Percentiles rank a stretch among this genome's conserved stretches.
phyloP scores from a whole-genome alignment of 306 rosid species.

The Pyrus pyrifolia region DNA sequence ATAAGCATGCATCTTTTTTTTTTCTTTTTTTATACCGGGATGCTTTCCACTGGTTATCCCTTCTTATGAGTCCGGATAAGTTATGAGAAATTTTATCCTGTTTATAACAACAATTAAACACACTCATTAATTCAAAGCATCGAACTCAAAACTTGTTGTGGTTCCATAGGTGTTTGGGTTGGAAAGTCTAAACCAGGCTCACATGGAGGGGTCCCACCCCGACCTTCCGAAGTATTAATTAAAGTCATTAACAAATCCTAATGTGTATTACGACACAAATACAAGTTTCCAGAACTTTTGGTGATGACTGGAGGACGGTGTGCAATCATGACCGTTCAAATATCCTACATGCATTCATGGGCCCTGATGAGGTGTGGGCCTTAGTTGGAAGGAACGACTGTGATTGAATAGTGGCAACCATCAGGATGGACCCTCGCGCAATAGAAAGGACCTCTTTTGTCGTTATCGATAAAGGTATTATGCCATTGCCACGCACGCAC shows the following conservation, averaged over 20 bases:
- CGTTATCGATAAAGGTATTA: background rate
- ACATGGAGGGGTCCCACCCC: slow-evolving; percentile 15
- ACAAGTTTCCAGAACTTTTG: background rate
- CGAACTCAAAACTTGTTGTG: no score
- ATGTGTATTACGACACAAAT: background rate
- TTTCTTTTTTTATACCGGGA: accelerated
- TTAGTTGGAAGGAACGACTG: background rate
- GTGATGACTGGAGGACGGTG: background rate
- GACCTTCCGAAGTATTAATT: background rate
- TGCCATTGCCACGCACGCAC: background rate
- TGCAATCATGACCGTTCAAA: background rate
- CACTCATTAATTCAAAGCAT: accelerated
- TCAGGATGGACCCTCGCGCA: background rate
- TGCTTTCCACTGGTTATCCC: no score
- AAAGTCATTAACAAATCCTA: background rate
- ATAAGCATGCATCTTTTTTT: background rate
- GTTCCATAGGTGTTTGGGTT: background rate
- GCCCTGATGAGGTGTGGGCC: background rate
- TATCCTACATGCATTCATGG: no score
- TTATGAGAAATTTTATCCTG: no score
- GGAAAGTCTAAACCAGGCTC: slow-evolving; percentile 6
- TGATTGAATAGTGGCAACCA: background rate
- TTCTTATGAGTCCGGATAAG: no score
- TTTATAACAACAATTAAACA: accelerated
- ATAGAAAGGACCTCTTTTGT: background rate